Conservation (phyloP, 345 rosid species). For the Brassica rapa region DNA sequence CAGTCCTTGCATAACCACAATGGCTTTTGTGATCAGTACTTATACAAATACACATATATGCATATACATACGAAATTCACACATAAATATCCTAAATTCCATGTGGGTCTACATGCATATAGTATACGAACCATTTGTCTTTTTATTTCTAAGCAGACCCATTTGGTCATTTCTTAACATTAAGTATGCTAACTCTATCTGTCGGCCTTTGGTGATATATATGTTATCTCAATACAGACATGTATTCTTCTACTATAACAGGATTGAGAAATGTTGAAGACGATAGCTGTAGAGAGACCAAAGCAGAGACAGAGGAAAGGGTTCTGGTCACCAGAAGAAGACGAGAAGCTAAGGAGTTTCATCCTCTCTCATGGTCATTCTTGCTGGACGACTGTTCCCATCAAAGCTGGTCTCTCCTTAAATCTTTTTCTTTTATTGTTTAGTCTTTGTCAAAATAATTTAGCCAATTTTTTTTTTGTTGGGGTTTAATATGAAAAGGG, state of each 20-base stretch:
- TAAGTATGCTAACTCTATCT: conserved; percentile 5
- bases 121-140: conserved; percentile 13
- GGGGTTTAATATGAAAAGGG: conserved; percentile 47
- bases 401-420: conserved; percentile 69
- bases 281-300: conserved; percentile 54
- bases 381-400: conserved; percentile 87
- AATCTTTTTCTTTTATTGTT: neutral
- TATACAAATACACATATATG: conserved; percentile 6
- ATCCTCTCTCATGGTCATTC: conserved; percentile 70
- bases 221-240: conserved; percentile 20
- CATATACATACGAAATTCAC: neutral
- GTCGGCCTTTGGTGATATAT: conserved; percentile 26
- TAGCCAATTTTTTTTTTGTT: neutral
- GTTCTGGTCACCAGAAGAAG: conserved; percentile 98
- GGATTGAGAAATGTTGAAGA: conserved; percentile 19
- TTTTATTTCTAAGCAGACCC: conserved; percentile 29
- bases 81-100: neutral
- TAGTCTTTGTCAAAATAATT: neutral
- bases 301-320: conserved; percentile 78
- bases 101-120: neutral
- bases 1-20: conserved; percentile 6
- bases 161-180: conserved; percentile 33
- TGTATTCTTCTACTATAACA: conserved; percentile 1
- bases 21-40: conserved; percentile 14
- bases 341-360: conserved; percentile 64